Evolutionary conservation across 306 rosid species (phyloP).

Genomic region (Rubus parviflorus): DNA sequence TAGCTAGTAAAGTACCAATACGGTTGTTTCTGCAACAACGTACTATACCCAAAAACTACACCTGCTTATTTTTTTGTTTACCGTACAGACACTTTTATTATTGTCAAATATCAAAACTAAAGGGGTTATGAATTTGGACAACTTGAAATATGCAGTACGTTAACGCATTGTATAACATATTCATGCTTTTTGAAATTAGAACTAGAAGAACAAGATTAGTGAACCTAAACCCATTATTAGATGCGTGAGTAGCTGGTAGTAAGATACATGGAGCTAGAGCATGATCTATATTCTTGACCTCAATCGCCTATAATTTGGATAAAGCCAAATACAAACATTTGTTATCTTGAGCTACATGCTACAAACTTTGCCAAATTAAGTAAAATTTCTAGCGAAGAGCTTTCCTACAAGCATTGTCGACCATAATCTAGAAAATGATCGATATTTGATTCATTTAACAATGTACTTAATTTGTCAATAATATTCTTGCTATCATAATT

Average conservation of each 20-base stretch:
- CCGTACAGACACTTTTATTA: too few relatives aligned
- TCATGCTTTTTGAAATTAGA: not conserved
- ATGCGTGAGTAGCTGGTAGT: conserved; percentile 4
- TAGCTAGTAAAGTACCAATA: too few relatives aligned
- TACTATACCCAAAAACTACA: too few relatives aligned
- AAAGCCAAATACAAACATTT: not conserved
- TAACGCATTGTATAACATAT: too few relatives aligned
- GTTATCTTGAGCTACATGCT: not conserved
- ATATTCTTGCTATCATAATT: not conserved
- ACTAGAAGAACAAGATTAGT: not conserved
- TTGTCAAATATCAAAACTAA: too few relatives aligned
- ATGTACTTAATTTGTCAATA: not conserved
- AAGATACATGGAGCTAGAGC: not conserved
- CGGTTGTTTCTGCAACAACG: too few relatives aligned
- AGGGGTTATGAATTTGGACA: too few relatives aligned
- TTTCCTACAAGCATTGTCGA: conserved; percentile 3
- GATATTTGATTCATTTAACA: not conserved
- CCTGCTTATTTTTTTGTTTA: too few relatives aligned
- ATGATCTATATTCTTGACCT: not conserved
- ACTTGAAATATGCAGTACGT: too few relatives aligned
- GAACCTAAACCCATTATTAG: not conserved
- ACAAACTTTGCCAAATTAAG: not conserved
- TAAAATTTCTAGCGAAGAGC: not conserved
- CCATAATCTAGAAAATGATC: not conserved
- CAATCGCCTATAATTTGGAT: not conserved